Evolutionary conservation across 176 grass and related monocot species (phyloP).

Genomic region (Oryza rufipogon): DNA sequence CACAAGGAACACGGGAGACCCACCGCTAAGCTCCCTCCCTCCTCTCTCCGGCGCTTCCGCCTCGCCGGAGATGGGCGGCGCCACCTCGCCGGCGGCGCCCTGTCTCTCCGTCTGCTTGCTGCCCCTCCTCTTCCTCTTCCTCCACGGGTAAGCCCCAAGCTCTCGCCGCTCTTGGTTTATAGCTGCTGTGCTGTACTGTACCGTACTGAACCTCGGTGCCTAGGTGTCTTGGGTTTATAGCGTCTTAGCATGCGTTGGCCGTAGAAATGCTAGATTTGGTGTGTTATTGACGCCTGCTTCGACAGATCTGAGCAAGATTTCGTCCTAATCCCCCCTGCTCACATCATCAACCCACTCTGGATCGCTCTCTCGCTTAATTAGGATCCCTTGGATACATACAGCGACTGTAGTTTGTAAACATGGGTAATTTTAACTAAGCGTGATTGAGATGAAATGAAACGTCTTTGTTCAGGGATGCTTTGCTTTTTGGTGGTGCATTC

Average conservation of each 20-base stretch:
- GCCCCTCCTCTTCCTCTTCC: constrained; percentile 36
- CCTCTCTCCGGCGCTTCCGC: not conserved
- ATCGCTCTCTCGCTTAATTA: constrained; percentile 1
- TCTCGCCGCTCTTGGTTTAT: not conserved
- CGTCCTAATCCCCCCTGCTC: not conserved
- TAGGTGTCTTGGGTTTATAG: not conserved
- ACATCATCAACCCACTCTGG: not conserved
- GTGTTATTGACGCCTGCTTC: not conserved
- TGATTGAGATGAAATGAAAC: not conserved
- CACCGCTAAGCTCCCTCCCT: not conserved
- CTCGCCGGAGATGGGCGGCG: constrained; percentile 46
- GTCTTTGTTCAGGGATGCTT: not conserved
- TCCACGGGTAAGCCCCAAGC: constrained; percentile 32
- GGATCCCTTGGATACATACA: not conserved
- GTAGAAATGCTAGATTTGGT: constrained; percentile 28
- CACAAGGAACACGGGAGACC: too few species aligned
- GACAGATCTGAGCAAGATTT: constrained; percentile 30
- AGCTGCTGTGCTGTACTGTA: not conserved
- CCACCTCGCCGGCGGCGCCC: not conserved
- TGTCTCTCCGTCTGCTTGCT: constrained; percentile 8
- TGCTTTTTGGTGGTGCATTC: not conserved
- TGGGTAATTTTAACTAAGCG: not conserved
- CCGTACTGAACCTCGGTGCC: not conserved
- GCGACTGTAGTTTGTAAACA: not conserved
- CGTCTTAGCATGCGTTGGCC: not conserved